Base-by-base conservation (phyloP, 768 basidiomycete species). In the Suillus lakei region DNA sequence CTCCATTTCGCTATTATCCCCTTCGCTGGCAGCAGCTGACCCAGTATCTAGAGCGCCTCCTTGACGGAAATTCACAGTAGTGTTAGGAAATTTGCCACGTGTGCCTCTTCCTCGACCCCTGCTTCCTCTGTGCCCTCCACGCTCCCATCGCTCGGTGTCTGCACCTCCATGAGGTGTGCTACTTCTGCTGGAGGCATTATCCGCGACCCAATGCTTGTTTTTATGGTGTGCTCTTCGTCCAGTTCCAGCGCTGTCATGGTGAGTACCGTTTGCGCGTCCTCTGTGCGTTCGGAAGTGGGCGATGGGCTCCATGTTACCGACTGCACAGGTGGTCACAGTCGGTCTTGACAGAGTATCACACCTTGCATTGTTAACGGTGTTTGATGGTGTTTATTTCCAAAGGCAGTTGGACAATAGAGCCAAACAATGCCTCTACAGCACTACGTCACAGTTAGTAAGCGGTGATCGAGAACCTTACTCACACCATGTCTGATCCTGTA, bases 121-220 rank as follows among this genome's bases (percentile, higher is more conserved):
- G 30, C 69, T 41, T 41, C 87, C 86, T 68, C 84, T 80, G 73
- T 81, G 79, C 6, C 85, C 85, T 5, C 88, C 88, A 54, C 89
- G 82, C 60, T 91, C 90, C 87, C 89, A 86, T 53, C 85, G 80
- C 61, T 88, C 88, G 30, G 72, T 70, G 68, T 90, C 87, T 21
- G 71, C 71, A 23, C 72, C 72, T 66, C 79, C 73, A 56, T 77
- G 76, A 8, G 81, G 76, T 4, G 78, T 79, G 53, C 71, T 79
- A 59, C 73, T 78, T 65, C 79, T 74, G 38, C 79, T 77, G 32
- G 67, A 50, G 62, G 73, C 73, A 56, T 74, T 75, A 54, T 78
- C 77, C 8, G 87, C 82, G 12, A 85, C 79, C 89, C 89, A 90
- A 64, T 87, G 86, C 67, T 83, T 88, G 79, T 91, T 90, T 61